Evolutionary conservation across 2,329 filamentous ascomycete species (phyloP).

Genomic region (Nectriaceae sp.): DNA sequence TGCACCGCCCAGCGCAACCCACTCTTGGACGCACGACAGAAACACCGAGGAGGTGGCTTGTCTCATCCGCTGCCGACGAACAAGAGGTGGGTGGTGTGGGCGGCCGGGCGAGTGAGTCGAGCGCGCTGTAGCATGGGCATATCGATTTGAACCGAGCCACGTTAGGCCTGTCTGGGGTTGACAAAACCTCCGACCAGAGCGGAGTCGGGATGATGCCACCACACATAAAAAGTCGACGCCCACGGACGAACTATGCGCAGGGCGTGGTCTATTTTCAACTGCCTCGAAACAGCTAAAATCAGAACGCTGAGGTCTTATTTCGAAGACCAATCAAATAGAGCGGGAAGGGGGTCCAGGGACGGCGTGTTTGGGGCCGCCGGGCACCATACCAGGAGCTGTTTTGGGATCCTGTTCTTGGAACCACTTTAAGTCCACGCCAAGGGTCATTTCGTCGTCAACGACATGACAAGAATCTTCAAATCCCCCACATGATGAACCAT

Average conservation of each 20-base stretch:
- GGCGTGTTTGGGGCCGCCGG: not conserved
- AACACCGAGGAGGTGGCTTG: slow-evolving; percentile 28
- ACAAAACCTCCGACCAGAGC: slow-evolving; percentile 30
- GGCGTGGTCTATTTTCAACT: slow-evolving; percentile 30
- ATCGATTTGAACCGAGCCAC: slow-evolving; percentile 31
- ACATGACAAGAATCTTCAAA: slow-evolving; percentile 16
- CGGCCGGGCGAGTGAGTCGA: slow-evolving; percentile 31
- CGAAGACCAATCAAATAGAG: slow-evolving; percentile 21
- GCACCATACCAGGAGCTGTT: slow-evolving; percentile 17
- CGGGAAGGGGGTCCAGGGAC: slow-evolving; percentile 3
- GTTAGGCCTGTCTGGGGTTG: slow-evolving; percentile 33
- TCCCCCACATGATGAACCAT: slow-evolving; percentile 24
- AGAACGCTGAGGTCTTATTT: slow-evolving; percentile 12
- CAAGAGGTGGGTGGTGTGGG: slow-evolving; percentile 26
- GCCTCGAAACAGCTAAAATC: slow-evolving; percentile 30
- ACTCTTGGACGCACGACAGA: slow-evolving; percentile 30
- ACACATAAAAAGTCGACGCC: slow-evolving; percentile 17
- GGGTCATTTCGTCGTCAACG: slow-evolving; percentile 11
- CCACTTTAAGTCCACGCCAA: slow-evolving; percentile 19
- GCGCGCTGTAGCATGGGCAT: slow-evolving; percentile 23
- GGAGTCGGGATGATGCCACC: slow-evolving; percentile 21
- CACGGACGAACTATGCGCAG: slow-evolving; percentile 15
- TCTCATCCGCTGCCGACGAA: slow-evolving; percentile 30
- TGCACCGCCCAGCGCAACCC: slow-evolving; percentile 18
- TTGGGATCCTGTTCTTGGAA: slow-evolving; percentile 17